Evolutionary conservation across 148 eudicot genomes (phyloP).

Genomic region (Pharnaceum exiguum): DNA sequence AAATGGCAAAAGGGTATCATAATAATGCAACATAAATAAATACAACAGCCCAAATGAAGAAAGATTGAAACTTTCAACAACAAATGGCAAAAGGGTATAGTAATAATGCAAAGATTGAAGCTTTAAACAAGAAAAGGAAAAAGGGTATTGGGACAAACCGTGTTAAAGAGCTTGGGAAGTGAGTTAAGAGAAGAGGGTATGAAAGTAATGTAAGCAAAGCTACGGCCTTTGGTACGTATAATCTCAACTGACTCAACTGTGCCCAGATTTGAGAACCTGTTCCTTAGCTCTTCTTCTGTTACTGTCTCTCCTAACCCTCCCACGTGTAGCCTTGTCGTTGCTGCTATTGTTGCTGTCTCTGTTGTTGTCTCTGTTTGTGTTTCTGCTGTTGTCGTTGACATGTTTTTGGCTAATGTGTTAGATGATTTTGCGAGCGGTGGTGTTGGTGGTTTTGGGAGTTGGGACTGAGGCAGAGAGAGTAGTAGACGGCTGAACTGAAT

Average conservation of each 20-base stretch:
- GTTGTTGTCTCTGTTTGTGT: background rate
- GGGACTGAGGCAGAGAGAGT: no score
- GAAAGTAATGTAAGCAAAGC: constrained; percentile 82
- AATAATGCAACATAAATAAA: no score
- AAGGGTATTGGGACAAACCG: constrained; percentile 36
- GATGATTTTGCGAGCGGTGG: no score
- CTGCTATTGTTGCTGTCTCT: background rate
- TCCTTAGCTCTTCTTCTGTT: constrained; percentile 53
- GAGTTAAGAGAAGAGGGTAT: constrained; percentile 63
- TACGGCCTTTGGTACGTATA: constrained; percentile 67
- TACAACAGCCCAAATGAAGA: no score
- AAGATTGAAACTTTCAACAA: background rate
- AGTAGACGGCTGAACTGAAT: no score
- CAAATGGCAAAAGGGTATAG: constrained; percentile 2
- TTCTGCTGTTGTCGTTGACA: background rate
- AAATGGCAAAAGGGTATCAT: no score
- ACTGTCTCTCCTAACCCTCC: constrained; percentile 85
- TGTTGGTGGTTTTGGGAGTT: no score
- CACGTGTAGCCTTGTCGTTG: constrained; percentile 46
- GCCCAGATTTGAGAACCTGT: constrained; percentile 65
- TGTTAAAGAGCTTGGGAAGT: constrained; percentile 89
- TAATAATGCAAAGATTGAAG: background rate
- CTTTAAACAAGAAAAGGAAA: background rate
- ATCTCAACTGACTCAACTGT: constrained; percentile 49
- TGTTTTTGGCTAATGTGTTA: no score